phyloP scores from a whole-genome alignment of 139 green algal genomes.

The Yamagishiella unicocca region DNA sequence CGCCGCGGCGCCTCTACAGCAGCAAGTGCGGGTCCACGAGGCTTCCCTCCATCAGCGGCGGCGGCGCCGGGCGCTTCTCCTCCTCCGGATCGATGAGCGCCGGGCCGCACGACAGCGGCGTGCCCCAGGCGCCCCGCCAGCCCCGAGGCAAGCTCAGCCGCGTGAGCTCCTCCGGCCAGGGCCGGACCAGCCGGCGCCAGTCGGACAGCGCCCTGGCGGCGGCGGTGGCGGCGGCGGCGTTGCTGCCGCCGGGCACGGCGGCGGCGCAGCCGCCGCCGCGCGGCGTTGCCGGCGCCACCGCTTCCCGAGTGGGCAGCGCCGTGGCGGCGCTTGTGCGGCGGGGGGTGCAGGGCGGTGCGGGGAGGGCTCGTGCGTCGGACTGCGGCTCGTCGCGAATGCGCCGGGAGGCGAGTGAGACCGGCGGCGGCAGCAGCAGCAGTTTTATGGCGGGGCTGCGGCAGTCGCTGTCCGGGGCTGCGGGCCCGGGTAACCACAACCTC shows the following conservation, averaged over 20 bases:
- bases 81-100: background rate
- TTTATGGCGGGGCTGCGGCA: background rate
- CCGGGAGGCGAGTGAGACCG: background rate
- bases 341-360: too few relatives aligned
- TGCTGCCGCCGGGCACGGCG: background rate
- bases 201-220: slow-evolving; percentile 1
- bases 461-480: background rate
- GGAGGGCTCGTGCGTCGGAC: slow-evolving; percentile 1
- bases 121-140: background rate
- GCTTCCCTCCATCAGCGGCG: slow-evolving; percentile 4
- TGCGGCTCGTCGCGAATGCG: background rate
- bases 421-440: background rate
- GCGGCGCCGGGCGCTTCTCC: background rate
- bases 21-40: background rate
- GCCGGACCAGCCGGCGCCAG: background rate
- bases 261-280: slow-evolving; percentile 1
- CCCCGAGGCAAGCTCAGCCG: background rate
- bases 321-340: background rate
- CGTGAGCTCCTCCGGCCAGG: background rate
- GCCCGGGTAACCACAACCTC: too few relatives aligned
- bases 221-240: background rate
- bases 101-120: background rate
- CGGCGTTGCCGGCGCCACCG: background rate
- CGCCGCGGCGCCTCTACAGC: background rate
- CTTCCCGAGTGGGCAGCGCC: background rate